Base-by-base conservation (phyloP, 306 rosid species). In the Corylus heterophylla region DNA sequence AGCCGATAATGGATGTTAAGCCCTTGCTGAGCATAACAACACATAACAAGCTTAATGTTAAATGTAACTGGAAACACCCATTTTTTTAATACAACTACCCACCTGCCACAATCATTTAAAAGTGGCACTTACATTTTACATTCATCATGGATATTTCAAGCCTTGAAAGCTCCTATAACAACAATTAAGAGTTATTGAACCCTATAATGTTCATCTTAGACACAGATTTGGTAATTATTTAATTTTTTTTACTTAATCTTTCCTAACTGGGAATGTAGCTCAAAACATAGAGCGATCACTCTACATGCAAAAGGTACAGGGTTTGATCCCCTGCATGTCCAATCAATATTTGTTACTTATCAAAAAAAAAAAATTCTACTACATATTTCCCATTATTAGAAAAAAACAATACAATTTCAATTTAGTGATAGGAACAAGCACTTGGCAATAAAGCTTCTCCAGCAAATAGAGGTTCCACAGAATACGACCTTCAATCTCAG, bases 401-500 rank as follows among this genome's bases (percentile, higher is more conserved):
- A 54, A 54, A 17, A 17, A 18, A 18, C 7, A 18, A 54, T 11
- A 54, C 2, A 54, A 4, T 18, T 54, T 54, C 22, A 54, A 18
- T 14, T 18, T 20, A 58, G 31, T 9, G 14, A 8, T 10, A 16
- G 37, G 16, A 67, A 18, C 25, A 37, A 37, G 50, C 8, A 68
- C 8, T 68, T 42, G 39, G 49, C 1, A 35, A 6, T 12, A 31
- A 44, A 17, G 25, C 2, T 42, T 68, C 14, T n/a, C 50, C 45
- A 5, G 72, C 29, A 68, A 10, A 68, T 39, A 17, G 52, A 5
- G 6, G 13, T 68, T 42, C 51, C 7, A 49, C 52, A 42, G 29
- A n/a, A 68, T 44, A 68, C 51, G 20, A n/a, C 48, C 72, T 54
- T 63, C 35, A 42, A 78, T 68, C 39, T 56, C 54, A 50, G 2